Evolutionary conservation across 768 basidiomycete species (phyloP).

Genomic region (Gloeostereum incarnatum): DNA sequence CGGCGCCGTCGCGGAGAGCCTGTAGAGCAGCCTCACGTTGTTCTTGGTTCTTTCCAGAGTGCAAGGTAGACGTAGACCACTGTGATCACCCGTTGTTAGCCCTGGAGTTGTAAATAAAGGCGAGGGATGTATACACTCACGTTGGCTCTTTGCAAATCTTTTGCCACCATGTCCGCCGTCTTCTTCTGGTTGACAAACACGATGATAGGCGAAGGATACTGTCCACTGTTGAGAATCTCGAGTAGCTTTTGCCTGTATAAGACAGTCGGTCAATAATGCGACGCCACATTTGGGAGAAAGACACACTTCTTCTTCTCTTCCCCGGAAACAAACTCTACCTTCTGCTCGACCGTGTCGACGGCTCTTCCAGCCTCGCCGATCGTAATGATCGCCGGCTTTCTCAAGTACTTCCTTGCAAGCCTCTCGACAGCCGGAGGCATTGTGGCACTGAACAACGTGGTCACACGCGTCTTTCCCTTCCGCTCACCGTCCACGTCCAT

Average conservation of each 20-base stretch:
- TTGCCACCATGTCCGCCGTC: conserved; percentile 96
- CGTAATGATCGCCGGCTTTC: conserved; percentile 88
- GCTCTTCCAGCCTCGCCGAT: conserved; percentile 98
- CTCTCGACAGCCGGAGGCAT: conserved; percentile 98
- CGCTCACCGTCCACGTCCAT: conserved; percentile 76
- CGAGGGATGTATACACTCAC: conserved; percentile 34
- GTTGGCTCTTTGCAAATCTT: conserved; percentile 84
- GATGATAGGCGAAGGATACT: conserved; percentile 86
- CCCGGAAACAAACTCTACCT: conserved; percentile 85
- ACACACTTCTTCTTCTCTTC: conserved; percentile 96
- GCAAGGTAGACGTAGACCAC: conserved; percentile 89
- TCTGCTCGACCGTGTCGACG: conserved; percentile 96
- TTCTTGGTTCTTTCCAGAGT: conserved; percentile 97
- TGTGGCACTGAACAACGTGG: conserved; percentile 94
- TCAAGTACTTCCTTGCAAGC: conserved; percentile 88
- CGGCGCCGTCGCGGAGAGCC: conserved; percentile 75
- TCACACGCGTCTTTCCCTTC: conserved; percentile 82
- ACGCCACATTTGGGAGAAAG: not conserved
- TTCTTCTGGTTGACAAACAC: conserved; percentile 99
- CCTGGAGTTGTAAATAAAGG: not conserved
- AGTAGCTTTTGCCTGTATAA: conserved; percentile 62
- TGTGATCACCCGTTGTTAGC: conserved; percentile 17
- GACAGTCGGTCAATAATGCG: not conserved
- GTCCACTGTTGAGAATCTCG: conserved; percentile 86
- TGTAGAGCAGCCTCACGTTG: conserved; percentile 92